These are phyloP conservation scores for Candida sanyaensis DNA, from an alignment of 1,139 yeast genomes.

Conservation along the genomic window DNA sequence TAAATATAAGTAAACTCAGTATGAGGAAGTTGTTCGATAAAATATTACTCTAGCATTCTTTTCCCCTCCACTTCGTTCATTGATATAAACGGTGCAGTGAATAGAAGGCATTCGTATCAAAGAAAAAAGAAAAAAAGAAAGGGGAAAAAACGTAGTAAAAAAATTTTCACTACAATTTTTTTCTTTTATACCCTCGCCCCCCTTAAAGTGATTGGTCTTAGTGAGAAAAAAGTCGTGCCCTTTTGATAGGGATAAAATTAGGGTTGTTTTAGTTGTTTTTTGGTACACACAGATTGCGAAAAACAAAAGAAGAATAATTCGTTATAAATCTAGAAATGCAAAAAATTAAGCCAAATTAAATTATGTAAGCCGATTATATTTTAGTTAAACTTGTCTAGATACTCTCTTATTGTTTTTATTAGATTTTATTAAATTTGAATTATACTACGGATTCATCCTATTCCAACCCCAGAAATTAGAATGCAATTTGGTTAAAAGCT, in stretches of 20 bases:
- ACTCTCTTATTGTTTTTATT: no score
- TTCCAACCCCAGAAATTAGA: no score
- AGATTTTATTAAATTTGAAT: no score
- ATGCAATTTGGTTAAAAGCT: no score
- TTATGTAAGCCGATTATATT: no score
- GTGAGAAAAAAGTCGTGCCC: background rate
- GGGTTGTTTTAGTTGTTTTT: no score
- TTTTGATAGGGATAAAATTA: background rate
- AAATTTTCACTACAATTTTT: background rate
- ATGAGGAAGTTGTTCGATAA: slow-evolving; percentile 41
- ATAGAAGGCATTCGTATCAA: slow-evolving; percentile 61
- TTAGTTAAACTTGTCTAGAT: no score
- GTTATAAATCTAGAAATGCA: no score
- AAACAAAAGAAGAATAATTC: no score
- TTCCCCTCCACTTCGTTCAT: slow-evolving; percentile 54
- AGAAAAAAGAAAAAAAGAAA: slow-evolving; percentile 18
- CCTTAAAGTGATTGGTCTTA: background rate
- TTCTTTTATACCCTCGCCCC: background rate
- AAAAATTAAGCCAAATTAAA: no score
- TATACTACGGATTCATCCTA: no score
- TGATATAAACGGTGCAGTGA: slow-evolving; percentile 55
- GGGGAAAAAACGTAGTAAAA: slow-evolving; percentile 4
- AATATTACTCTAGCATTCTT: slow-evolving; percentile 35
- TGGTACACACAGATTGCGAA: no score
- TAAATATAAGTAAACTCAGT: slow-evolving; percentile 28